phyloP scores from a whole-genome alignment of 257 asterid genomes.

The Lycium ferocissimum region DNA sequence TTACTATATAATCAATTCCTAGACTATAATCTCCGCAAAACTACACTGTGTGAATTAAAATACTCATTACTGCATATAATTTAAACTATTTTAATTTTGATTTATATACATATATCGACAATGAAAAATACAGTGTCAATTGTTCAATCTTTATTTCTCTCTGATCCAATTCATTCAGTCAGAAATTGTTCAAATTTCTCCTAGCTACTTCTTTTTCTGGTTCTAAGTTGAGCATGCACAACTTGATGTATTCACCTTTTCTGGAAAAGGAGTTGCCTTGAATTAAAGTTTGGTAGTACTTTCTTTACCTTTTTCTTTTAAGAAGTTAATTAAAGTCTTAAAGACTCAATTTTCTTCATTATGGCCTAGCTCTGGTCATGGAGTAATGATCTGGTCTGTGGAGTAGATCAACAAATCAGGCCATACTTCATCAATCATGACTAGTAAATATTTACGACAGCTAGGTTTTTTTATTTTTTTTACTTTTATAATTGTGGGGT shows the following conservation, averaged over 20 bases:
- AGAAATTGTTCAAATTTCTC: neutral
- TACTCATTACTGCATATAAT: no score
- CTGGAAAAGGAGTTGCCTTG: neutral
- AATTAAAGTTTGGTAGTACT: neutral
- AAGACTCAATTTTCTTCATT: neutral
- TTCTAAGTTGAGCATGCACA: conserved; percentile 10
- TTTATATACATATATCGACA: no score
- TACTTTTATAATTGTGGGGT: no score
- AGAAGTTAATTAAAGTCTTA: neutral
- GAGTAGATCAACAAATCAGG: neutral
- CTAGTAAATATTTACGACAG: no score
- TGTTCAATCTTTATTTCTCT: neutral
- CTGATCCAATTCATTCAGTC: conserved; percentile 9
- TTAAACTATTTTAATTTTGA: no score
- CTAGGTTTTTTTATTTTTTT: no score
- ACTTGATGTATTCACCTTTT: conserved; percentile 22
- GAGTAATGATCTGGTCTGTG: neutral
- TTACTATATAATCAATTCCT: no score
- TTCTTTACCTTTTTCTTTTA: neutral
- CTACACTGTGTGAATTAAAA: no score
- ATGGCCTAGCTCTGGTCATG: neutral
- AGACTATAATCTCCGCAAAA: no score
- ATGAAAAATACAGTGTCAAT: no score
- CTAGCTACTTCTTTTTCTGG: neutral
- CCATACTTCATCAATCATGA: no score